These are phyloP conservation scores for Malania oleifera DNA, from an alignment of 164 flowering plant genomes.

Conservation along the genomic window DNA sequence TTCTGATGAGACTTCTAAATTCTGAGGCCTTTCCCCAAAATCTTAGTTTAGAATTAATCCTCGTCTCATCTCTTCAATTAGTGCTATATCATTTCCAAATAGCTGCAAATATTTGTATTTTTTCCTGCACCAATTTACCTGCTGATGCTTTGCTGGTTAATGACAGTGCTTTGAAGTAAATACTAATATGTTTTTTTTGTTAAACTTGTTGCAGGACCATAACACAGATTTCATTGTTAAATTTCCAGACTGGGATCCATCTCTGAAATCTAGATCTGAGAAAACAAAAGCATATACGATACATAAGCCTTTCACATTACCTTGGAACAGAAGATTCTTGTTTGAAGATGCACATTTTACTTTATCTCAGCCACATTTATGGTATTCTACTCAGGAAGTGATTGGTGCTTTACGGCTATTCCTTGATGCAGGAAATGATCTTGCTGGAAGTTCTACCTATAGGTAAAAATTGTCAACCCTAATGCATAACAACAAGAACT, in stretches of 20 bases:
- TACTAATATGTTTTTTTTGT: neutral
- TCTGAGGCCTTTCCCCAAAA: neutral
- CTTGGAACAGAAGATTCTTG: constrained; percentile 38
- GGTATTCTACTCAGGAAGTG: constrained; percentile 70
- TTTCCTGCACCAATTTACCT: neutral
- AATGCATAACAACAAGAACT: no score
- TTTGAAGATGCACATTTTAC: constrained; percentile 33
- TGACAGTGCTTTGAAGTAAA: neutral
- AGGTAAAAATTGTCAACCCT: no score
- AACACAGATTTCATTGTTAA: constrained; percentile 82
- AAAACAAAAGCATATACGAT: constrained; percentile 17
- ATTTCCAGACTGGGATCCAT: constrained; percentile 89
- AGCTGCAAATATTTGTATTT: neutral
- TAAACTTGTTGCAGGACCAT: constrained; percentile 60
- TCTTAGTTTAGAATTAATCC: neutral
- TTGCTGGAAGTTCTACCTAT: constrained; percentile 66
- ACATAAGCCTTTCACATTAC: constrained; percentile 14
- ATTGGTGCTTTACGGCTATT: constrained; percentile 58
- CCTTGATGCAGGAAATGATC: constrained; percentile 60
- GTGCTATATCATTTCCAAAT: no score
- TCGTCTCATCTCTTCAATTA: no score
- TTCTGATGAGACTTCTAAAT: no score
- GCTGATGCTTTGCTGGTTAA: neutral
- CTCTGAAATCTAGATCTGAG: constrained; percentile 19
- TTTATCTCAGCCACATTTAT: constrained; percentile 72